phyloP scores from a whole-genome alignment of 352 stramenopile species.

The Pythium chondricola region DNA sequence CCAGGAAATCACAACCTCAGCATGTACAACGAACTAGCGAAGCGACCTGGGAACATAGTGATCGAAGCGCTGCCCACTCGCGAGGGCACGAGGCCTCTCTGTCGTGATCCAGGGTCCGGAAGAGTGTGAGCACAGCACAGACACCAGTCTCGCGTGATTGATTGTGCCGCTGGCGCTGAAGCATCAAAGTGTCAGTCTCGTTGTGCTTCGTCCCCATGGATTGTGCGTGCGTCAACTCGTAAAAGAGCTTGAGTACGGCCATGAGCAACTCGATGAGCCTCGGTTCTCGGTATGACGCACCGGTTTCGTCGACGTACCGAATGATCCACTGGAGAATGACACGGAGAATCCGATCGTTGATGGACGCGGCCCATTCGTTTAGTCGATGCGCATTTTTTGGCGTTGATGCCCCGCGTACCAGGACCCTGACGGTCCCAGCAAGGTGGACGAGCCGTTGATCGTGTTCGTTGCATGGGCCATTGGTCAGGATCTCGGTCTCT shows the following conservation, averaged over 20 bases:
- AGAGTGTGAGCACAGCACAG: constrained; percentile 6
- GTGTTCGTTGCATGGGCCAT: no score
- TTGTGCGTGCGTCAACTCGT: not conserved
- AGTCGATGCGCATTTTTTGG: not conserved
- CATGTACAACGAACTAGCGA: not conserved
- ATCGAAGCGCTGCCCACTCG: not conserved
- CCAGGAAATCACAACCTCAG: not conserved
- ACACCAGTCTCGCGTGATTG: constrained; percentile 3
- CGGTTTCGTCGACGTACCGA: constrained; percentile 6
- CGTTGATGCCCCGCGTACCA: not conserved
- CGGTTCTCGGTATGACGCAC: constrained; percentile 4
- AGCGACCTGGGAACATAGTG: not conserved
- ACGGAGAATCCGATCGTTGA: not conserved
- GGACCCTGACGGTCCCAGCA: not conserved
- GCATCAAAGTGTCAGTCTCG: not conserved
- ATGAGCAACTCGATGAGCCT: constrained; percentile 1
- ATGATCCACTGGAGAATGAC: constrained; percentile 7
- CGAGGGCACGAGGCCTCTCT: not conserved
- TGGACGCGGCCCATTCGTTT: not conserved
- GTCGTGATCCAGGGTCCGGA: not conserved
- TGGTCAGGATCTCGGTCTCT: not conserved
- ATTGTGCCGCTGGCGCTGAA: constrained; percentile 1
- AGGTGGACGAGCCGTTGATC: no score
- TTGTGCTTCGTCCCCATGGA: not conserved
- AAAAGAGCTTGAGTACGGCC: constrained; percentile 1